Base-by-base conservation (phyloP, 2,329 filamentous ascomycete species). In the Sclerotinia subarctica region DNA sequence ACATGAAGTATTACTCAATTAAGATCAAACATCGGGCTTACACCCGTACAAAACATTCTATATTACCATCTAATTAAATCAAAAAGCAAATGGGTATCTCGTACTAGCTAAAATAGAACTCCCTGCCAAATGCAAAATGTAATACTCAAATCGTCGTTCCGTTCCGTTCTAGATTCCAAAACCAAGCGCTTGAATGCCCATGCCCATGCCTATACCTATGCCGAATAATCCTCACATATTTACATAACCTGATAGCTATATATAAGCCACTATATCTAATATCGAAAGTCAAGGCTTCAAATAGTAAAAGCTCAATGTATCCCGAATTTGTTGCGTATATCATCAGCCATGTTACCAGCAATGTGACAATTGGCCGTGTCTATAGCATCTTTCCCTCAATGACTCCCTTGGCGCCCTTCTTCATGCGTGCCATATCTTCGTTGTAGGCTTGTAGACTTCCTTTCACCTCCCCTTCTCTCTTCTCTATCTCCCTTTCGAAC, bases 401-500 rank as follows among this genome's bases (percentile, higher is more conserved):
- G 26, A 72, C 53, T 3, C 62, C 64, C 66, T 74, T 62, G 19
- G 74, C 74, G 59, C 71, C 72, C 49, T 57, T 68, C 52, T 69
- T 73, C 75, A 78, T 76, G 13, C 72, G 70, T n/a, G 70, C 63
- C 49, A 78, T 67, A 29, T 73, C 69, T 42, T 69, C 64, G 24
- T 74, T 71, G 29, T 74, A 66, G 11, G 49, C 70, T 32, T 67
- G 62, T n/a, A 65, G 69, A 68, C 72, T 74, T 24, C 62, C 64
- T 66, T 71, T 70, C 1, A 78, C 73, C 26, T 60, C 69, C 42
- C 66, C 70, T 67, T 77, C 75, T 24, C 76, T 69, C 13, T 46
- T 59, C 65, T 73, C 74, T 15, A 77, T 69, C 57, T 74, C 71
- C 7, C 62, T 58, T 58, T 78, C 77, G 63, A 74, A 77, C 11